Percentiles rank a stretch among this genome's conserved stretches.
Evolutionary conservation across 108 stramenopile genomes (phyloP).

Genomic region (Cyclotella sp.): DNA sequence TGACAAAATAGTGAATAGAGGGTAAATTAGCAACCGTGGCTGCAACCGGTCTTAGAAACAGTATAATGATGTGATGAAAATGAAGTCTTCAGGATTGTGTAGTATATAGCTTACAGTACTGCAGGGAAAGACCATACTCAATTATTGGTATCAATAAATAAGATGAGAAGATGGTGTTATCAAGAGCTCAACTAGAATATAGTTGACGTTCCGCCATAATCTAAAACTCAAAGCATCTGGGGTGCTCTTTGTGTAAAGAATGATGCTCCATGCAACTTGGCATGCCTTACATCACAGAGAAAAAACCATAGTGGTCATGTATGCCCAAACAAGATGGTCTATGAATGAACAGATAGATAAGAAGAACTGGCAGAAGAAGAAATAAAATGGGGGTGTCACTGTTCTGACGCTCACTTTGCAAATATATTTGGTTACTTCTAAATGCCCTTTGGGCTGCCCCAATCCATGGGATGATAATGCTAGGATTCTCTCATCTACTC

Average conservation of each 20-base stretch:
- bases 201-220: constrained; percentile 37
- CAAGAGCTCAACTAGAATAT: not conserved
- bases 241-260: constrained; percentile 69
- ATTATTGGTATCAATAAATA: not conserved
- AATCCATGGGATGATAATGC: constrained; percentile 72
- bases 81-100: no score
- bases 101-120: constrained; percentile 22
- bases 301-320: constrained; percentile 56
- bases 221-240: constrained; percentile 63
- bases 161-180: not conserved
- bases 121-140: constrained; percentile 64
- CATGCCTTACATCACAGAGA: constrained; percentile 77
- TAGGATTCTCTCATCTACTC: constrained; percentile 62
- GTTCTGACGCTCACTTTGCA: constrained; percentile 26
- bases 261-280: constrained; percentile 67
- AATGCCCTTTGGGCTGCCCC: constrained; percentile 54
- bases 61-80: constrained; percentile 8
- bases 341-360: constrained; percentile 22
- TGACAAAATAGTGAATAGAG: no score
- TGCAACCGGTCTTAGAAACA: no score
- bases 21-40: no score
- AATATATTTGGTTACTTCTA: constrained; percentile 38
- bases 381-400: not conserved
- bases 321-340: constrained; percentile 51
- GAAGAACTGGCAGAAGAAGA: no score